phyloP scores from a whole-genome alignment of 345 rosid genomes.

The Hibiscus tridactylites region DNA sequence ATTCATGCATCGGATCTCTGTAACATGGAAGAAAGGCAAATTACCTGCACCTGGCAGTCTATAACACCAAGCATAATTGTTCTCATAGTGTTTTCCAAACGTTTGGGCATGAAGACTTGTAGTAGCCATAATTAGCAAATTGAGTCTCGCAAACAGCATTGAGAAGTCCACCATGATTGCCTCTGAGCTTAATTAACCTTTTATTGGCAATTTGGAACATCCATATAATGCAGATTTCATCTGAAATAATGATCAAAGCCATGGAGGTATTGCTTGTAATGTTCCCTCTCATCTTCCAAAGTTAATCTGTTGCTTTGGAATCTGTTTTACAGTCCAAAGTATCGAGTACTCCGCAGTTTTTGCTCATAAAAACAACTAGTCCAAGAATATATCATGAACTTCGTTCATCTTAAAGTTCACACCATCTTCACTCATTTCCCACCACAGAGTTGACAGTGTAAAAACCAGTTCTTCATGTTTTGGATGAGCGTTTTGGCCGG shows the following conservation, averaged over 20 bases:
- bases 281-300: background rate
- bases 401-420: constrained; percentile 3
- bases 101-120: too few relatives aligned
- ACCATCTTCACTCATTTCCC: constrained; percentile 26
- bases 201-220: background rate
- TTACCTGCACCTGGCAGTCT: background rate
- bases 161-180: background rate
- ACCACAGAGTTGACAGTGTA: constrained; percentile 24
- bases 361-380: background rate
- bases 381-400: constrained; percentile 5
- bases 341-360: background rate
- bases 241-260: background rate
- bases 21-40: background rate
- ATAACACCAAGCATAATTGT: background rate
- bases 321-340: background rate
- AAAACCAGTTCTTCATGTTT: constrained; percentile 29
- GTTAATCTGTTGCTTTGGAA: background rate
- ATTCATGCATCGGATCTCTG: background rate
- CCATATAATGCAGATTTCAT: background rate
- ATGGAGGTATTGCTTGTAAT: background rate
- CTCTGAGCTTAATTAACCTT: background rate
- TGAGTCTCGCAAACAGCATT: too few relatives aligned
- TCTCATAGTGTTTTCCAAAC: too few relatives aligned
- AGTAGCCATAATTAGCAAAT: too few relatives aligned
- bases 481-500: constrained; percentile 40